Percentiles rank a stretch among this genome's conserved stretches.
phyloP scores from a whole-genome alignment of 192 early-diverging fungal genomes.

The Backusella morwellensis region DNA sequence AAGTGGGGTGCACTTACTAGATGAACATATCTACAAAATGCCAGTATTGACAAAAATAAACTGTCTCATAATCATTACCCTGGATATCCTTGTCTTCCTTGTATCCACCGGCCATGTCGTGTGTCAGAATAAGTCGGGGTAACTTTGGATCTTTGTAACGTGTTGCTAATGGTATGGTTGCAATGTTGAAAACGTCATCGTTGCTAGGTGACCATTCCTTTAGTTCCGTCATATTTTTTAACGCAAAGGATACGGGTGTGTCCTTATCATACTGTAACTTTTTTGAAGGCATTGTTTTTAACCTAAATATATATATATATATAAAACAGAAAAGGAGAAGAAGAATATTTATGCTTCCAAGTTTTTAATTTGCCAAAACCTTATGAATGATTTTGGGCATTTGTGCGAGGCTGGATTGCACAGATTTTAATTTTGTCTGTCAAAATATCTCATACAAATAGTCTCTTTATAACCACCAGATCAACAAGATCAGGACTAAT shows the following conservation, averaged over 20 bases:
- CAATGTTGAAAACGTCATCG: conserved; percentile 14
- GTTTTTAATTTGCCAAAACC: too few species aligned
- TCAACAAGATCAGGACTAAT: not conserved
- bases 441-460: not conserved
- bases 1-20: conserved; percentile 36
- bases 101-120: conserved; percentile 69
- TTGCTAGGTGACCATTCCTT: conserved; percentile 16
- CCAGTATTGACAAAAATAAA: conserved; percentile 62
- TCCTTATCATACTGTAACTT: not conserved
- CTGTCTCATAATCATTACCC: conserved; percentile 39
- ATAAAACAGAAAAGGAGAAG: not conserved
- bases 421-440: not conserved
- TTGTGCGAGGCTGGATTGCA: not conserved
- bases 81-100: conserved; percentile 46
- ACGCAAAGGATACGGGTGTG: conserved; percentile 8
- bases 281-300: conserved; percentile 18
- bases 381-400: too few species aligned
- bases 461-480: not conserved
- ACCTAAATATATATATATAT: too few species aligned
- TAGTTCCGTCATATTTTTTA: conserved; percentile 14
- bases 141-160: not conserved
- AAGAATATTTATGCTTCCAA: not conserved
- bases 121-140: conserved; percentile 47
- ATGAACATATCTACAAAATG: conserved; percentile 61
- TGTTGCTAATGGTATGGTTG: not conserved